Base-by-base conservation (phyloP, 257 asterid species). In the Leonotis leonurus region DNA sequence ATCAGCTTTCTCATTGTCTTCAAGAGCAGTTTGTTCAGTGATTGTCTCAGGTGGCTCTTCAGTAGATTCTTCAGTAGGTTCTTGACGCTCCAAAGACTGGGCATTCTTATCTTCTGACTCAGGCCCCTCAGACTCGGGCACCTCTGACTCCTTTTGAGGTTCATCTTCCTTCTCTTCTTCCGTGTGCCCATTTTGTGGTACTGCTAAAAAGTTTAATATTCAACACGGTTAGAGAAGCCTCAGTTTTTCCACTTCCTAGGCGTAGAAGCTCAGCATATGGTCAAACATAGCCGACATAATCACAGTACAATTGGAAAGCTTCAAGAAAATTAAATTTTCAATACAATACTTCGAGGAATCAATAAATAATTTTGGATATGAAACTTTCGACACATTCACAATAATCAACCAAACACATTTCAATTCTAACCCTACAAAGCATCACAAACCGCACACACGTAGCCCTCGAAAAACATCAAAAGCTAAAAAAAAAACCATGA, bases 1-100 rank as follows among this genome's bases (percentile, higher is more conserved):
- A 39, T 70, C 68, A 30, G 77, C 54, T 51, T 68, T 75, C 55
- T 72, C 85, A 56, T 60, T 60, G 51, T 73, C 85, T 43, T 51
- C 57, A 17, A 69, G 53, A 51, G 58, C 67, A 17, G 69, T 67
- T 69, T 81, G 78, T 24, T 76, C 79, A 6, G 56, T 6, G 44
- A 13, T 64, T 22, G 54, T 52, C 18, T 48, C 72, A 3, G 55
- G 9, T 37, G 76, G 56, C 48, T 78, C 91, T 16, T 27, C 40
- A 3, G 57, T n/a, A 64, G 73, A 70, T 57, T 78, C 91, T 16
- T 27, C 40, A 3, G 57, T n/a, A 64, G 73, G 71, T 57, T 78
- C 85, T 52, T 67, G 76, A 62, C 12, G 78, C 36, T 65, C 70
- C 35, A 60, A 74, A 45, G 55, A 46, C 32, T 56, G 68, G 60